A percentile compares a stretch with the other conserved stretches of the same genome.
Evolutionary conservation across 176 grass and related monocot species (phyloP).

Genomic region (sorghum (Sorghum bicolor)): DNA sequence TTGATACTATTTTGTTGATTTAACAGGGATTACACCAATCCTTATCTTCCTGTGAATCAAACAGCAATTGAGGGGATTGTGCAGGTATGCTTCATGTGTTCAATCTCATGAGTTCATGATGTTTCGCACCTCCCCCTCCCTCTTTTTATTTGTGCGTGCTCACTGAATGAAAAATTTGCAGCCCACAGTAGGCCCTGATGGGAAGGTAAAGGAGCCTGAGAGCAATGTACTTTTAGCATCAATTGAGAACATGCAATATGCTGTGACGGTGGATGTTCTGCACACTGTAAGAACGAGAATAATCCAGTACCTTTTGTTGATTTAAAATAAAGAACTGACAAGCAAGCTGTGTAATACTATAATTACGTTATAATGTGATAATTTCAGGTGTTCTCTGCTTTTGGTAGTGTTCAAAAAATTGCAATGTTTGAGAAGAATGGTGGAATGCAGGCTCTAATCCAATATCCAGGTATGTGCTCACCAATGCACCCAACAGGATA

Average conservation of each 20-base stretch:
- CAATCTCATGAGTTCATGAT: slow-evolving; percentile 2
- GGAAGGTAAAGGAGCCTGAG: slow-evolving; percentile 70
- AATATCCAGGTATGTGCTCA: slow-evolving; percentile 73
- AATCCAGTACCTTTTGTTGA: neutral
- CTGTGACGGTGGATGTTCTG: slow-evolving; percentile 90
- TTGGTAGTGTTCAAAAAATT: slow-evolving; percentile 93
- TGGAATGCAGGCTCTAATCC: slow-evolving; percentile 91
- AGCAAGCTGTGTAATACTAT: slow-evolving; percentile 5
- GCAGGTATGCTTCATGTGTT: slow-evolving; percentile 49
- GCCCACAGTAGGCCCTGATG: slow-evolving; percentile 76
- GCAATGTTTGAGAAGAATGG: slow-evolving; percentile 98
- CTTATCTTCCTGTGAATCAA: slow-evolving; percentile 96
- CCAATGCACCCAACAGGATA: neutral
- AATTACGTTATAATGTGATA: slow-evolving; percentile 17
- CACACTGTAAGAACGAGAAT: slow-evolving; percentile 68
- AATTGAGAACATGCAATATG: slow-evolving; percentile 96
- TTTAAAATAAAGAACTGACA: neutral
- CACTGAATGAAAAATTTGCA: slow-evolving; percentile 35
- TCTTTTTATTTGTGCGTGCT: slow-evolving; percentile 10
- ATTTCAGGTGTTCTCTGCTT: slow-evolving; percentile 95
- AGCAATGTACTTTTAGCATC: slow-evolving; percentile 92
- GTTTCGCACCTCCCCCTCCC: neutral
- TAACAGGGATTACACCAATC: slow-evolving; percentile 95
- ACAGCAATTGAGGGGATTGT: slow-evolving; percentile 80
- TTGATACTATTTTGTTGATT: slow-evolving; percentile 28